A percentile compares a stretch with the other conserved stretches of the same genome.
Conservation (phyloP, 306 rosid genomes). For the Cajanus cajan region DNA sequence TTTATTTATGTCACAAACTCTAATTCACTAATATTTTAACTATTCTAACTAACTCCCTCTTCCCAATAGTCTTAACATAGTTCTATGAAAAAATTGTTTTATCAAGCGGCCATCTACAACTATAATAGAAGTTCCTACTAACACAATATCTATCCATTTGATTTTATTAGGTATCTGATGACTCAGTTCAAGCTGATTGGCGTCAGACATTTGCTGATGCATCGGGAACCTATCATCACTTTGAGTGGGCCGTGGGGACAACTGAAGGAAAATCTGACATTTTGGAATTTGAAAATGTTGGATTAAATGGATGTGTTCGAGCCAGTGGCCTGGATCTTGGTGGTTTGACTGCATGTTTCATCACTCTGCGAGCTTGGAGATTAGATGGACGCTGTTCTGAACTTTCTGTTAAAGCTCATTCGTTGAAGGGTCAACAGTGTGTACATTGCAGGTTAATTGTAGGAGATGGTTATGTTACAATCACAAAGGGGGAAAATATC, state of each 20-base stretch:
- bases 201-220: conserved; percentile 79
- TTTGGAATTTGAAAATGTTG: conserved; percentile 91
- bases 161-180: conserved; percentile 73
- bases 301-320: conserved; percentile 77
- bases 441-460: conserved; percentile 92
- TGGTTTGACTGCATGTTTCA: conserved; percentile 79
- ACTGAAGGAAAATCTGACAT: conserved; percentile 95
- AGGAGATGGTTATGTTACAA: conserved; percentile 88
- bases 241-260: conserved; percentile 99
- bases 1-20: no score
- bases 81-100: conserved; percentile 10
- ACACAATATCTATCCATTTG: conserved; percentile 19
- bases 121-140: conserved; percentile 16
- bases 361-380: conserved; percentile 94
- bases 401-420: conserved; percentile 93
- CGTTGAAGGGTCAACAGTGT: conserved; percentile 88
- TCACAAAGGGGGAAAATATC: conserved; percentile 90
- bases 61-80: not conserved
- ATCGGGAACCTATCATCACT: conserved; percentile 81
- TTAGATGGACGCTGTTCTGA: conserved; percentile 90
- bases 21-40: no score
- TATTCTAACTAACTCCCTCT: no score
- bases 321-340: conserved; percentile 80
- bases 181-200: conserved; percentile 91
- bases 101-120: conserved; percentile 11